Base-by-base conservation (phyloP, 345 rosid genomes). In the Jatropha curcas region DNA sequence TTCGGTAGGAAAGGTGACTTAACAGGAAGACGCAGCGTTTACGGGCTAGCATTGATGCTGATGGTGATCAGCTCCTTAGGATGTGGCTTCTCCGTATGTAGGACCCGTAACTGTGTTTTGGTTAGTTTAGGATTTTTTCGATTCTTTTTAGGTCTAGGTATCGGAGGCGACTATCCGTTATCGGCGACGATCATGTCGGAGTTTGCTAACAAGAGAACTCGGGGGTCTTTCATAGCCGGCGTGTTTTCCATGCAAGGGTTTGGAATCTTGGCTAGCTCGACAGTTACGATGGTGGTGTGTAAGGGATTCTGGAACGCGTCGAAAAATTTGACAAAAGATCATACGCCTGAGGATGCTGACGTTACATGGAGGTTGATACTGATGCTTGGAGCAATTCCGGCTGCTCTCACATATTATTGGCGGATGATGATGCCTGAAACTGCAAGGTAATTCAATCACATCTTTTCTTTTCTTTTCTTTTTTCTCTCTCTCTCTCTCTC, bases 371-470 rank as follows among this genome's bases (percentile, higher is more conserved):
- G 97, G 79, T 68, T 91, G 74, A 89, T 91, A 65, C 81, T 91
- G 9, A 87, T 91, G 89, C 65, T 91, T 7, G 94, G 94, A 50
- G 89, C 94, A 19, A 65, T 91, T 62, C 97, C 97, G 30, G 93
- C 97, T 8, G 93, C 86, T n/a, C 70, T 91, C 31, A 91, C 97
- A 5, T 91, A 71, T 48, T 91, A 89, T 39, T 91, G 92, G 92
- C 86, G 97, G 24, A 89, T 91, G 94, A 79, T 78, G 73, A 91
- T 91, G 97, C 97, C 97, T 1, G 97, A 91, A 87, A 87, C 97
- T 24, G 94, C 97, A 56, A 84, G 94, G 90, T 91, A 81, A 30
- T 5, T n/a, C n/a, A n/a, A 22, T 52, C 20, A 0, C 10, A 34
- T 52, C 19, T 16, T 51, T 50, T 68, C 52, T 68, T 25, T 57